A percentile compares a stretch with the other conserved stretches of the same genome.
phyloP scores from a whole-genome alignment of 805 yeast species.

The Hanseniaspora jakobsenii region DNA sequence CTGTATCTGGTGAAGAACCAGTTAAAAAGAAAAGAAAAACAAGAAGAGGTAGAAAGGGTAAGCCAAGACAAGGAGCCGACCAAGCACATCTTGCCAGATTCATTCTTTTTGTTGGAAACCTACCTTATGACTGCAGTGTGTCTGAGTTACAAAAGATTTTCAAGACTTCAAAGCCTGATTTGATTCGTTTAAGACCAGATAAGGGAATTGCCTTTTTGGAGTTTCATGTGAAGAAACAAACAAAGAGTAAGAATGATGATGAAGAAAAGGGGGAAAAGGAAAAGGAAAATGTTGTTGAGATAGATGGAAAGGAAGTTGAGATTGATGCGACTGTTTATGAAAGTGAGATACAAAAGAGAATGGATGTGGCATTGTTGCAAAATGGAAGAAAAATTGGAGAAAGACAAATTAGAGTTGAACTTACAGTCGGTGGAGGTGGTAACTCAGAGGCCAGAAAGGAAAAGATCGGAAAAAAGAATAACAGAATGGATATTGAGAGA shows the following conservation, averaged over 20 bases:
- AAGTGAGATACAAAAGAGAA: slow-evolving; percentile 54
- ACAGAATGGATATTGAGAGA: slow-evolving; percentile 59
- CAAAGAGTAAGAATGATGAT: neutral
- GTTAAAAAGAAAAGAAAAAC: slow-evolving; percentile 58
- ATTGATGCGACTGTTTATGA: slow-evolving; percentile 5
- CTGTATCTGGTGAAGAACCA: slow-evolving; percentile 27
- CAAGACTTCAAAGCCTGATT: slow-evolving; percentile 58
- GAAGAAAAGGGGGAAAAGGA: slow-evolving; percentile 22
- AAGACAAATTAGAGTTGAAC: slow-evolving; percentile 83
- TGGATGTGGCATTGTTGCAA: slow-evolving; percentile 74
- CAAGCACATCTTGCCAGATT: slow-evolving; percentile 46
- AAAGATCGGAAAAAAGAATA: slow-evolving; percentile 71
- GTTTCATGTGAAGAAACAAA: slow-evolving; percentile 40
- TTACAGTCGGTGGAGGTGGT: slow-evolving; percentile 98
- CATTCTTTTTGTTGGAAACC: slow-evolving; percentile 78
- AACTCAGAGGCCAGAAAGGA: slow-evolving; percentile 55
- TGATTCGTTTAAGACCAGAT: slow-evolving; percentile 64
- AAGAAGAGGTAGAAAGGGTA: slow-evolving; percentile 65
- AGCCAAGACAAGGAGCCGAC: slow-evolving; percentile 33
- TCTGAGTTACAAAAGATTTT: slow-evolving; percentile 60
- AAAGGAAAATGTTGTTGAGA: slow-evolving; percentile 6
- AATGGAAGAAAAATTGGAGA: slow-evolving; percentile 62
- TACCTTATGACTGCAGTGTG: slow-evolving; percentile 60
- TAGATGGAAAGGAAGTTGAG: slow-evolving; percentile 11
- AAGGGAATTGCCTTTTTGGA: slow-evolving; percentile 91